Conservation (phyloP, 106 monocot genomes). For the Amphibolis antarctica region DNA sequence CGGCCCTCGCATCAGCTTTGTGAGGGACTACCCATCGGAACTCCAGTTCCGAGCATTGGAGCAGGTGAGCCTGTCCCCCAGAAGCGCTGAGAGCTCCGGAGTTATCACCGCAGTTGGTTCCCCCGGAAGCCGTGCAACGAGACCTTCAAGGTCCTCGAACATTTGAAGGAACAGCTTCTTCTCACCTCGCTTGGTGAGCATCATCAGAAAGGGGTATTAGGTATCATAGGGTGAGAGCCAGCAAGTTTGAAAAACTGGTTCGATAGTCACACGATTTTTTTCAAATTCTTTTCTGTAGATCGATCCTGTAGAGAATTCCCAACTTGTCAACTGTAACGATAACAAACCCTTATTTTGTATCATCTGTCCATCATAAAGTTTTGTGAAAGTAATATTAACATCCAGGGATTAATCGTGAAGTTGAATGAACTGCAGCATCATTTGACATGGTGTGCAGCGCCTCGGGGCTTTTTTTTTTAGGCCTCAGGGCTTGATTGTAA, state of each 20-base stretch:
- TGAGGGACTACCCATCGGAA: slow-evolving; percentile 60
- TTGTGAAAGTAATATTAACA: no score
- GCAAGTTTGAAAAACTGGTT: neutral
- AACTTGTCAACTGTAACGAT: no score
- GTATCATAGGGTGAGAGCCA: neutral
- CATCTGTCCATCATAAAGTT: no score
- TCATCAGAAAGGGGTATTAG: neutral
- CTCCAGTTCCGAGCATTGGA: slow-evolving; percentile 50
- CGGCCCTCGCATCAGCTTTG: slow-evolving; percentile 66
- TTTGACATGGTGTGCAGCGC: no score
- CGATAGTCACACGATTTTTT: neutral
- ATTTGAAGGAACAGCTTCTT: neutral
- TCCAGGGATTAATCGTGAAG: no score
- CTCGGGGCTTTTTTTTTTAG: no score
- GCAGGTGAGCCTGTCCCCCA: slow-evolving; percentile 52
- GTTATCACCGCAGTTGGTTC: neutral
- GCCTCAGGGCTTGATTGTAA: no score
- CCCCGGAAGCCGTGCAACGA: neutral
- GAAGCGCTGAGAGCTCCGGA: neutral
- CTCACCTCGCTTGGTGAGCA: neutral
- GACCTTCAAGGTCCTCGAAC: neutral
- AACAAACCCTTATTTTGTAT: no score
- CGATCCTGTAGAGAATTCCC: neutral
- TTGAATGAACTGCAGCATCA: no score
- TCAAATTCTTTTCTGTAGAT: neutral